Percentiles rank a stretch among this genome's conserved stretches.
Evolutionary conservation across 257 asterid species (phyloP).

Genomic region (Mentha longifolia): DNA sequence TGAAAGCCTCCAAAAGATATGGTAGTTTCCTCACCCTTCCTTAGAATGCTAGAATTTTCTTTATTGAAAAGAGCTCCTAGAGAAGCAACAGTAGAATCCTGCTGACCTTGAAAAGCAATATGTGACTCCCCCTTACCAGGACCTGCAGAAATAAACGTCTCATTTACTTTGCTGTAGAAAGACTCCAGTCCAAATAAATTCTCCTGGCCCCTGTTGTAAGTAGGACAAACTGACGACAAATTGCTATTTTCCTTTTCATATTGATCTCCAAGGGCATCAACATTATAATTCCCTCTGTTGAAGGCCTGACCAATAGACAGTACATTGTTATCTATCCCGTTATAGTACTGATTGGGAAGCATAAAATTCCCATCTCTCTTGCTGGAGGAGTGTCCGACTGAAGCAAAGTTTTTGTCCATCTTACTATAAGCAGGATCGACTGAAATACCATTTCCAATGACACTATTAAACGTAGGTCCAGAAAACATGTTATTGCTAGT

Average conservation of each 20-base stretch:
- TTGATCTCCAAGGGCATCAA: constrained; percentile 36
- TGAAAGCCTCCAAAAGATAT: constrained; percentile 61
- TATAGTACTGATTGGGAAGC: constrained; percentile 46
- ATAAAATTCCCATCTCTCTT: constrained; percentile 43
- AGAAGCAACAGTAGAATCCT: constrained; percentile 40
- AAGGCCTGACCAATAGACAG: constrained; percentile 46
- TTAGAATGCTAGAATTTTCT: constrained; percentile 47
- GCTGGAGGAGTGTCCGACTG: constrained; percentile 46
- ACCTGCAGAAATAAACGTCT: constrained; percentile 36
- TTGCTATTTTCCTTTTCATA: constrained; percentile 43
- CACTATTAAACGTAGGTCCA: constrained; percentile 39
- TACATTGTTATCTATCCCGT: constrained; percentile 37
- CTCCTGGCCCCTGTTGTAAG: constrained; percentile 44
- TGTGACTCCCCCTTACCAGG: constrained; percentile 41
- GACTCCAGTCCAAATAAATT: constrained; percentile 44
- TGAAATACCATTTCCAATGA: constrained; percentile 35
- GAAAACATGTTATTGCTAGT: constrained; percentile 32
- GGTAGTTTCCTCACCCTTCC: constrained; percentile 48
- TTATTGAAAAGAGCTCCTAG: constrained; percentile 35
- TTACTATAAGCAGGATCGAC: constrained; percentile 37
- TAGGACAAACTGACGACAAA: constrained; percentile 41
- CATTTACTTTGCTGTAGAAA: constrained; percentile 42
- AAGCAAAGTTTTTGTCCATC: constrained; percentile 35
- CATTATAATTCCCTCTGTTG: constrained; percentile 41
- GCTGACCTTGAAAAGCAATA: constrained; percentile 35